phyloP scores from a whole-genome alignment of 1,284 basidiomycete species.

The Marasmius fiardii region DNA sequence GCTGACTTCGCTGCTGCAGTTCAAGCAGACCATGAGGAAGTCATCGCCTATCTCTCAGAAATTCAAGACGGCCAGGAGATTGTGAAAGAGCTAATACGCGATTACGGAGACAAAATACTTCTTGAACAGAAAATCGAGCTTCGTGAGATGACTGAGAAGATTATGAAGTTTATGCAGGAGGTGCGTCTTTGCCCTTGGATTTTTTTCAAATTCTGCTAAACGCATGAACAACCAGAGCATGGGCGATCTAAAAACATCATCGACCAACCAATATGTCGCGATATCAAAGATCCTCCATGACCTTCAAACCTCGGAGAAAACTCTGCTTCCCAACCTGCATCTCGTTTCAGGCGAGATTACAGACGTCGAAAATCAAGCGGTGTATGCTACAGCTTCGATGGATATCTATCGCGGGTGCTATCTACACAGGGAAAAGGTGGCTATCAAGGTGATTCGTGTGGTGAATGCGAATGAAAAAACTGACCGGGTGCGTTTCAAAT shows the following conservation, averaged over 20 bases:
- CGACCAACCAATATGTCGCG: constrained; percentile 28
- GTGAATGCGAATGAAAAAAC: constrained; percentile 41
- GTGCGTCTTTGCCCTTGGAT: constrained; percentile 21
- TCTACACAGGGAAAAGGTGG: constrained; percentile 47
- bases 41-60: constrained; percentile 36
- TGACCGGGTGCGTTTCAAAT: constrained; percentile 31
- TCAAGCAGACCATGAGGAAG: constrained; percentile 37
- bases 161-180: constrained; percentile 45
- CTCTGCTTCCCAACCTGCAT: constrained; percentile 43
- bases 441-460: constrained; percentile 50
- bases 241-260: constrained; percentile 31
- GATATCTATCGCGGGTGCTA: constrained; percentile 52
- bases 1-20: constrained; percentile 30
- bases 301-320: constrained; percentile 37
- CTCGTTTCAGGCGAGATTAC: constrained; percentile 46
- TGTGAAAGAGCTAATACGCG: constrained; percentile 16
- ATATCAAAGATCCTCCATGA: constrained; percentile 44
- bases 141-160: constrained; percentile 26
- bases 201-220: no score
- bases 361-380: constrained; percentile 40
- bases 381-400: constrained; percentile 44
- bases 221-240: neutral
- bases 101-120: constrained; percentile 12
- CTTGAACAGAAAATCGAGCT: constrained; percentile 7
- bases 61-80: constrained; percentile 36